Evolutionary conservation across 176 grass and related monocot species (phyloP), one percentile per base, ranked within the genome.

Genomic region (Cymbopogon citratus): DNA sequence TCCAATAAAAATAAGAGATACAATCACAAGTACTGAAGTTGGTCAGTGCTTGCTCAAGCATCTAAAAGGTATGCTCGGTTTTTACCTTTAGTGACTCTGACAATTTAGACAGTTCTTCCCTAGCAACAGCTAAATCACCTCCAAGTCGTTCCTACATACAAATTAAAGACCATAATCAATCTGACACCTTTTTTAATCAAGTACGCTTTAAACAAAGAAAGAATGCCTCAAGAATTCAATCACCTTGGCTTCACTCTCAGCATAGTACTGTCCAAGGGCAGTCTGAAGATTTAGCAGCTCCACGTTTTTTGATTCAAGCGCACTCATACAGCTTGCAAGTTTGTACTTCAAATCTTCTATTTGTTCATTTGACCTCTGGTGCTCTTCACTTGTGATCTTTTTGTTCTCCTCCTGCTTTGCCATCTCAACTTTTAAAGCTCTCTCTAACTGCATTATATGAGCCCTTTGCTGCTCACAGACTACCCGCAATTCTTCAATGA

Each of bases 251-350:
- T 99, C 97, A 84, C 85, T 90, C 78, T 99, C 97, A 35, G 97
- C 97, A 88, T 96, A 99, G 85, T 96, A 99, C 76, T 99, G 97
- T 75, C 97, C 97, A 88, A 99, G 97, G 59, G 91, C 97, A 82
- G 91, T 99, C 86, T 99, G 93, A 63, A 99, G 93, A 90, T 99
- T 99, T 69, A 99, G 76, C 65, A 99, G 48, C 70, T 99, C 97
- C 40, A 86, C 12, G 60, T 99, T 90, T 93, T 99, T 99, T 19
- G 83, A 91, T 75, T 99, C 93, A 28, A 99, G 81, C 74, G 85
- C 84, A 83, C 39, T 96, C 89, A 90, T 91, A 87, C 83, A 93
- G 78, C 70, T 91, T 57, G 82, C 69, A 71, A 99, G 87, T 48
- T 96, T 99, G 83, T 88, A 76, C 59, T 81, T 95, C 63, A 99